A percentile compares a stretch with the other conserved stretches of the same genome.
phyloP scores from a whole-genome alignment of 495 filamentous ascomycete species.

The Hyaloscypha variabilis region DNA sequence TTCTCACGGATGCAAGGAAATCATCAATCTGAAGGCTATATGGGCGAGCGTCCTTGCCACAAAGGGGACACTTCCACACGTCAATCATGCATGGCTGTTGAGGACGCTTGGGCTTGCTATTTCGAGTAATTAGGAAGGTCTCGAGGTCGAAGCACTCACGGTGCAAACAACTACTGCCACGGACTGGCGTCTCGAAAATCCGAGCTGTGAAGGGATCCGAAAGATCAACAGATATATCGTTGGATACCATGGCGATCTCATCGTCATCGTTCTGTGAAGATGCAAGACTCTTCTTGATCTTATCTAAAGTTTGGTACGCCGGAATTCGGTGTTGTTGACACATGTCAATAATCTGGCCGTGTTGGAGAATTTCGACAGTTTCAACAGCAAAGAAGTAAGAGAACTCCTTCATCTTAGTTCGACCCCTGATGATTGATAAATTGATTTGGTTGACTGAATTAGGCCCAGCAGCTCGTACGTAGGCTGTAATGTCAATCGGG shows the following conservation, averaged over 20 bases:
- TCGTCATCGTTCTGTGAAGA: conserved; percentile 53
- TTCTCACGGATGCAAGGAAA: conserved; percentile 65
- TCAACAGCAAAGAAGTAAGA: conserved; percentile 65
- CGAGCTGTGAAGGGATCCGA: conserved; percentile 73
- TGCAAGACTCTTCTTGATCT: conserved; percentile 53
- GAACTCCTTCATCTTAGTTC: conserved; percentile 37
- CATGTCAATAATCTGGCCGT: conserved; percentile 49
- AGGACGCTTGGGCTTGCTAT: conserved; percentile 42
- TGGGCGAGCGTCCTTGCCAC: conserved; percentile 73
- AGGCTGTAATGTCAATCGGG: conserved; percentile 69
- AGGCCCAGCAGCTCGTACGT: conserved; percentile 35
- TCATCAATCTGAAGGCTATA: conserved; percentile 66
- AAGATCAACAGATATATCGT: conserved; percentile 69
- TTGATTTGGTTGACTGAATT: conserved; percentile 61
- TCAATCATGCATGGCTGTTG: conserved; percentile 64
- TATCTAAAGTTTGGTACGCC: conserved; percentile 40
- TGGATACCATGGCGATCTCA: conserved; percentile 65
- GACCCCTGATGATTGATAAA: conserved; percentile 49
- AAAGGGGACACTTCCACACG: conserved; percentile 83
- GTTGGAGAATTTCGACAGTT: conserved; percentile 54
- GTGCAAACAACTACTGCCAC: conserved; percentile 63
- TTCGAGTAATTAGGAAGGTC: conserved; percentile 71
- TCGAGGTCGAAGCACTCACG: conserved; percentile 88
- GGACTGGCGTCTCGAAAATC: conserved; percentile 72
- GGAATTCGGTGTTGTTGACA: conserved; percentile 40